A percentile compares a stretch with the other conserved stretches of the same genome.
Evolutionary conservation across 495 filamentous ascomycete genomes (phyloP).

Genomic region (Aspergillus kassunensis): DNA sequence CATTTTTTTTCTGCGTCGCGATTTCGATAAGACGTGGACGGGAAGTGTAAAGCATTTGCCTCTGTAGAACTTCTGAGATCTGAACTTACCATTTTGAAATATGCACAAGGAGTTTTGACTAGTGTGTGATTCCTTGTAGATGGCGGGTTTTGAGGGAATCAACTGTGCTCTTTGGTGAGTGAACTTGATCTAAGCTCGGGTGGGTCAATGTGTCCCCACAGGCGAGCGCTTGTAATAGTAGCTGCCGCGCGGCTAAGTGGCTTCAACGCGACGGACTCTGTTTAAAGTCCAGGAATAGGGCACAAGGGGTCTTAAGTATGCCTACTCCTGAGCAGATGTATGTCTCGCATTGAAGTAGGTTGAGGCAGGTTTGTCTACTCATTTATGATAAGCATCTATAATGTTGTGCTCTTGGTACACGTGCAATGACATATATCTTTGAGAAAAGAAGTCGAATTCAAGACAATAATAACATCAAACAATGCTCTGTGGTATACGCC

Average conservation of each 20-base stretch:
- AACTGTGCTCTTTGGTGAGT: background rate
- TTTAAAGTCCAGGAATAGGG: background rate
- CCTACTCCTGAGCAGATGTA: too few relatives aligned
- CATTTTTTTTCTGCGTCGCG: background rate
- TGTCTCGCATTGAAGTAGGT: background rate
- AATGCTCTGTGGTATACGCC: slow-evolving; percentile 8
- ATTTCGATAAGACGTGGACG: background rate
- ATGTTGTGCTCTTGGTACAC: too few relatives aligned
- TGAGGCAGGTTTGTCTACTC: too few relatives aligned
- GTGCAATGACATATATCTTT: background rate
- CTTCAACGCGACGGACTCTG: background rate
- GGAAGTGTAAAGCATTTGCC: background rate
- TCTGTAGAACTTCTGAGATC: background rate
- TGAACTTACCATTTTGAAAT: slow-evolving; percentile 33
- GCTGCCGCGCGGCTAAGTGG: slow-evolving; percentile 20
- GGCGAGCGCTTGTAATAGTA: slow-evolving; percentile 20
- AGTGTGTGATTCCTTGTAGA: slow-evolving; percentile 12
- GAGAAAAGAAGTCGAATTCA: background rate
- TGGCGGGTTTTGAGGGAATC: slow-evolving; percentile 14
- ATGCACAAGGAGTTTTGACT: slow-evolving; percentile 12
- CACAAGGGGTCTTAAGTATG: too few relatives aligned
- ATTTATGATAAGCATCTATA: too few relatives aligned
- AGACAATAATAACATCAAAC: background rate
- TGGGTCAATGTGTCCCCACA: slow-evolving; percentile 20
- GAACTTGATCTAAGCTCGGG: slow-evolving; percentile 18